A percentile compares a stretch with the other conserved stretches of the same genome.
phyloP scores from a whole-genome alignment of 352 stramenopile genomes.

The Labyrinthula sp. region DNA sequence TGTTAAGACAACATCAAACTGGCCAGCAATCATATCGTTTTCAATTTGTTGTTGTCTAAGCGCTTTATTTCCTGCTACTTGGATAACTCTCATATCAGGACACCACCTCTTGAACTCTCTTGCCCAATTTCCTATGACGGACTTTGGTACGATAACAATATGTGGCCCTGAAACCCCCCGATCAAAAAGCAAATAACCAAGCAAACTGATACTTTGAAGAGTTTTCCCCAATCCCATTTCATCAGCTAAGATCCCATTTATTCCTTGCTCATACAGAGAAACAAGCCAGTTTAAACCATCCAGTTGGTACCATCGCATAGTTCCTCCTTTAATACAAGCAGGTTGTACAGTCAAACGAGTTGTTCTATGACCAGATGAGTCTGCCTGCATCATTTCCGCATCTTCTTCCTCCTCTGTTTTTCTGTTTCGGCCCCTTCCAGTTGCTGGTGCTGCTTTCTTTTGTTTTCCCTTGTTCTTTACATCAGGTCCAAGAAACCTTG shows the following conservation, averaged over 20 bases:
- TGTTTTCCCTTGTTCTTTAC: slow-evolving; percentile 6
- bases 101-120: slow-evolving; percentile 86
- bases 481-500: slow-evolving; percentile 19
- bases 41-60: slow-evolving; percentile 63
- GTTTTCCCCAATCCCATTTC: slow-evolving; percentile 87
- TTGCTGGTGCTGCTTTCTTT: neutral
- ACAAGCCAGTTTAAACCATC: slow-evolving; percentile 99
- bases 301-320: slow-evolving; percentile 70
- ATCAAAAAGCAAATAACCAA: slow-evolving; percentile 83
- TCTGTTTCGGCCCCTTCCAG: slow-evolving; percentile 6
- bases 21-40: slow-evolving; percentile 66
- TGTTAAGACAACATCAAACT: slow-evolving; percentile 88
- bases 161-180: slow-evolving; percentile 57
- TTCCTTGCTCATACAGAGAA: slow-evolving; percentile 85
- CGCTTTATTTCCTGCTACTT: slow-evolving; percentile 87
- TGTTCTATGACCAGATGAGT: slow-evolving; percentile 7
- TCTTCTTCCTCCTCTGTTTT: slow-evolving; percentile 32
- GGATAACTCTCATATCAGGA: slow-evolving; percentile 73
- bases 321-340: slow-evolving; percentile 60
- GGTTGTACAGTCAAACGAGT: slow-evolving; percentile 28
- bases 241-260: slow-evolving; percentile 93
- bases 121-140: slow-evolving; percentile 95
- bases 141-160: slow-evolving; percentile 93
- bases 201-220: slow-evolving; percentile 88
- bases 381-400: slow-evolving; percentile 26